Base-by-base conservation (phyloP, 2,329 filamentous ascomycete species). In the Pseudonectria foliicola region DNA sequence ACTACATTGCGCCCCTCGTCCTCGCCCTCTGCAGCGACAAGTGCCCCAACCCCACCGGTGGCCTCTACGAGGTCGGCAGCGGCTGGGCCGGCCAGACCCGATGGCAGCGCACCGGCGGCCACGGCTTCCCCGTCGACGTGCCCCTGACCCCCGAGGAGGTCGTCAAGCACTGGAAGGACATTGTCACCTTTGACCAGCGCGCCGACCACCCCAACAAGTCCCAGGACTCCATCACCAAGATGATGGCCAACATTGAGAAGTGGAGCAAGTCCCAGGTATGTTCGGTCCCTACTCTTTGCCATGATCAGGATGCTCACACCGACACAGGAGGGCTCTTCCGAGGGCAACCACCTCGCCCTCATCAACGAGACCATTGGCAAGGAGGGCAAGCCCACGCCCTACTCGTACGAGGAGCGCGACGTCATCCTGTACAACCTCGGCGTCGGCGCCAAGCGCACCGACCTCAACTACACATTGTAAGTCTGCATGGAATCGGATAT, bases 381-480 rank as follows among this genome's bases (percentile, higher is more conserved):
- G 31, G 75, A 88, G 59, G 71, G 82, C 25, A 57, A 60, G 27
- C 82, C 84, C 34, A 86, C 85, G 36, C 76, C 84, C 53, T 96
- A 85, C 67, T 73, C 71, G 44, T 96, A 88, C 56, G 79, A 82
- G 45, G 89, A 96, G 56, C 81, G 80, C 52, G 92, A 98, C 60
- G 73, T 83, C 33, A 92, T 94, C 53, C 82, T 98, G 31, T 98
- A 98, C 75, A 96, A 95, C 67, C 73, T 98, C 27, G 90, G 90
- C 40, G 64, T 98, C 42, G 92, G 92, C 38, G 89, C 90, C 46
- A 95, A 94, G 72, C 80, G 85, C 49, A 87, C 77, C 21, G 87
- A 98, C 43, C 75, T 98, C 26, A 77, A 81, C 45, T 81, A 93
- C 50, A 82, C 95, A 43, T 98, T 86, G 67, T 72, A 59, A 54